Percentiles rank a stretch among this genome's conserved stretches.
phyloP scores from a whole-genome alignment of 2,329 filamentous ascomycete genomes.

The Aspergillus persii region DNA sequence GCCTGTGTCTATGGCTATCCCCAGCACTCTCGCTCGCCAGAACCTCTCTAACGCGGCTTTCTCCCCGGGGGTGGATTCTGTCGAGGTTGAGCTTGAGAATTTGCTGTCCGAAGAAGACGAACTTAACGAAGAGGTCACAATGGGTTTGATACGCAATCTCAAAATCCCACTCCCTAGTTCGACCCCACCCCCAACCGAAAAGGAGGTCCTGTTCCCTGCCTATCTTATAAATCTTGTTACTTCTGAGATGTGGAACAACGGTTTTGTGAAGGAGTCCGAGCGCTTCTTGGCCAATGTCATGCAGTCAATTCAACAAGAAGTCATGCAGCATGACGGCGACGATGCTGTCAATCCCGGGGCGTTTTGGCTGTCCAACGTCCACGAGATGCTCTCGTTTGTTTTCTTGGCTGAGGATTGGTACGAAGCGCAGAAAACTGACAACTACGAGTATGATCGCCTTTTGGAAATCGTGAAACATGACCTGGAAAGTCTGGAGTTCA shows the following conservation, averaged over 20 bases:
- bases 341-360: conserved; percentile 95
- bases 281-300: conserved; percentile 98
- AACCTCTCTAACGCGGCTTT: conserved; percentile 74
- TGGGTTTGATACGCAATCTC: conserved; percentile 92
- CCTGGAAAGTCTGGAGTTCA: conserved; percentile 96
- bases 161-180: conserved; percentile 90
- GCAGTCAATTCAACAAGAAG: conserved; percentile 98
- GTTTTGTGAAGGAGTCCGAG: conserved; percentile 98
- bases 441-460: conserved; percentile 96
- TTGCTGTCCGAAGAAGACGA: conserved; percentile 93
- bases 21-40: conserved; percentile 59
- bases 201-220: conserved; percentile 96
- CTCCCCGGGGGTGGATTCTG: conserved; percentile 77
- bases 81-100: conserved; percentile 91
- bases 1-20: conserved; percentile 91
- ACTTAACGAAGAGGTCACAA: conserved; percentile 93
- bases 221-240: conserved; percentile 99
- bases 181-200: conserved; percentile 88
- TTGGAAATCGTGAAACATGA: conserved; percentile 99
- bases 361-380: conserved; percentile 98
- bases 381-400: conserved; percentile 99
- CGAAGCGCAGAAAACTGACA: conserved; percentile 97
- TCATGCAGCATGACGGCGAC: conserved; percentile 98
- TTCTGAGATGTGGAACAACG: conserved; percentile 99
- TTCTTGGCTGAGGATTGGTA: conserved; percentile 99